phyloP scores from a whole-genome alignment of 441 rosid species.

The Erodium texanum region DNA sequence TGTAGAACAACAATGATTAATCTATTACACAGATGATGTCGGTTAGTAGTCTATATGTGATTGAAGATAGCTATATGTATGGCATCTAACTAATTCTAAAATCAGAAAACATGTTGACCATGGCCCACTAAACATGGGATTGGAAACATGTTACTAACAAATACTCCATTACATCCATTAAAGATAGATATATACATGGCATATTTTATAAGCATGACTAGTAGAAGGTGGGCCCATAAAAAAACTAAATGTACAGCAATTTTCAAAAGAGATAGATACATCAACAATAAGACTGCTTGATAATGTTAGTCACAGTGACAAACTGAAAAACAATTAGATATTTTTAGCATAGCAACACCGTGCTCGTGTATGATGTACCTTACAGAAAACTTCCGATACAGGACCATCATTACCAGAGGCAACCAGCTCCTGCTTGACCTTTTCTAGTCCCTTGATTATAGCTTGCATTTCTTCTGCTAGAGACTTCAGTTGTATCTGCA shows the following conservation, averaged over 20 bases:
- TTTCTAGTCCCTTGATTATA: constrained; percentile 88
- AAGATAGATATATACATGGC: background rate
- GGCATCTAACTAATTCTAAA: too few species aligned
- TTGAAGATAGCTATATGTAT: too few species aligned
- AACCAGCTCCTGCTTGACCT: constrained; percentile 72
- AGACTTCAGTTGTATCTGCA: constrained; percentile 91
- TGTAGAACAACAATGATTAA: background rate
- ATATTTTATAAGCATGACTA: background rate
- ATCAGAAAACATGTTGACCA: background rate
- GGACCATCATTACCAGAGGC: constrained; percentile 95
- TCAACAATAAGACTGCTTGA: background rate
- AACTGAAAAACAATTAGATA: background rate
- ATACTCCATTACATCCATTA: background rate
- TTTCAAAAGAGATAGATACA: background rate
- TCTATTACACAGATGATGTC: background rate
- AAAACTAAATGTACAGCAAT: background rate
- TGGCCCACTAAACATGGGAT: background rate
- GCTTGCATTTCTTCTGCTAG: constrained; percentile 99
- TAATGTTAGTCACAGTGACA: background rate
- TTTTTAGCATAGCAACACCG: too few species aligned
- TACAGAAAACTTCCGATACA: constrained; percentile 78
- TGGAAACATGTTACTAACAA: background rate
- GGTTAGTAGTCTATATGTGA: background rate
- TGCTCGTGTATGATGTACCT: constrained; percentile 53
- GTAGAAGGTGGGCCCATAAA: background rate